Evolutionary conservation across 768 basidiomycete genomes (phyloP).

Genomic region (Harrya chromipes): DNA sequence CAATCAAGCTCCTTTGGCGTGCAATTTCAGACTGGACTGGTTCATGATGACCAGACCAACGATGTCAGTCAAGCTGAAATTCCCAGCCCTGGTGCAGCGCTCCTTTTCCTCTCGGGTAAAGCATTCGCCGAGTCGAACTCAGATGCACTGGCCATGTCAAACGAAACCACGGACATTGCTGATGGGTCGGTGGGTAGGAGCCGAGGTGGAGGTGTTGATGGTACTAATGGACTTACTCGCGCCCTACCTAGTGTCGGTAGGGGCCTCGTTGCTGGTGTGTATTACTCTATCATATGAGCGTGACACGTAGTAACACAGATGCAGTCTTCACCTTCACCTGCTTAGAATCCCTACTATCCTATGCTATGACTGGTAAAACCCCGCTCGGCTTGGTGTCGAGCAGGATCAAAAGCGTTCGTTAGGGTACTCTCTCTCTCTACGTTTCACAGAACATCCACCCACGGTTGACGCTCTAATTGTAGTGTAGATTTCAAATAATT

Average conservation of each 20-base stretch:
- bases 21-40: conserved; percentile 33
- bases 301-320: background rate
- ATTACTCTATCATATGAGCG: conserved; percentile 7
- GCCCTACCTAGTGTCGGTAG: conserved; percentile 9
- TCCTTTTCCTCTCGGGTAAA: conserved; percentile 61
- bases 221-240: conserved; percentile 5
- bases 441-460: conserved; percentile 19
- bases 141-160: conserved; percentile 56
- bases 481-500: background rate
- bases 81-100: conserved; percentile 68
- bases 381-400: background rate
- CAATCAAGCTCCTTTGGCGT: conserved; percentile 42
- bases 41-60: conserved; percentile 38
- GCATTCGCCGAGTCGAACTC: conserved; percentile 36
- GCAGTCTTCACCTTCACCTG: conserved; percentile 9
- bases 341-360: conserved; percentile 10
- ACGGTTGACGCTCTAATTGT: conserved; percentile 18
- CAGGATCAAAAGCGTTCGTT: background rate
- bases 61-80: conserved; percentile 60
- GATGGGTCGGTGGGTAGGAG: conserved; percentile 12
- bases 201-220: background rate
- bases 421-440: conserved; percentile 18
- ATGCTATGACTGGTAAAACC: conserved; percentile 5
- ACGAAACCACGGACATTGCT: conserved; percentile 45
- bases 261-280: conserved; percentile 15